These are phyloP conservation scores for Puccinia novopanici DNA, from an alignment of 1,284 basidiomycete genomes.

Conservation along the genomic window DNA sequence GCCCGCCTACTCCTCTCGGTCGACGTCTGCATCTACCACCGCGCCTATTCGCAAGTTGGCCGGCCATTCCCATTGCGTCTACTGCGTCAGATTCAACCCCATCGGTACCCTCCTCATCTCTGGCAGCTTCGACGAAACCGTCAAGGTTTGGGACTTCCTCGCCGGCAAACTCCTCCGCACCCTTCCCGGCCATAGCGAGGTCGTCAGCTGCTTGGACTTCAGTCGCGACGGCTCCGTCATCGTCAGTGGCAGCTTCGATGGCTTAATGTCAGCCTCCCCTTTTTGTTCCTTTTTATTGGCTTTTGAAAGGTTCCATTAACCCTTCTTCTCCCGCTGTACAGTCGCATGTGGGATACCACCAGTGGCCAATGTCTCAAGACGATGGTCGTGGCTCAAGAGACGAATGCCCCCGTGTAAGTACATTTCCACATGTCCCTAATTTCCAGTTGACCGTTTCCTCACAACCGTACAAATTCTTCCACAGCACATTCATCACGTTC, in stretches of 20 bases:
- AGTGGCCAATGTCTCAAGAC: constrained; percentile 97
- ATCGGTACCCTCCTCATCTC: constrained; percentile 84
- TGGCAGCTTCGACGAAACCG: constrained; percentile 91
- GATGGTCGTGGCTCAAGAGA: constrained; percentile 76
- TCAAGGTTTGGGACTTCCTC: constrained; percentile 91
- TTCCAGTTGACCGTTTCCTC: background rate
- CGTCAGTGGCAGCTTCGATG: constrained; percentile 91
- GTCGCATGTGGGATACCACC: constrained; percentile 93
- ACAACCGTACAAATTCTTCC: background rate
- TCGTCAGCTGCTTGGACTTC: constrained; percentile 88
- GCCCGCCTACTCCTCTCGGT: constrained; percentile 69
- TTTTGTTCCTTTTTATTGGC: background rate
- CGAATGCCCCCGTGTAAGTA: constrained; percentile 78
- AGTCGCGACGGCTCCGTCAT: constrained; percentile 92
- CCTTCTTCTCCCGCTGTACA: too few relatives aligned
- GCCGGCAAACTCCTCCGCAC: constrained; percentile 76
- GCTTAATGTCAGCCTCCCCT: constrained; percentile 62
- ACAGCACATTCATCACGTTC: constrained; percentile 78
- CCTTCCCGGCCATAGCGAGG: constrained; percentile 92
- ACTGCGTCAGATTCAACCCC: constrained; percentile 87
- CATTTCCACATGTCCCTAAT: background rate
- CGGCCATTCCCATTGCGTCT: constrained; percentile 90
- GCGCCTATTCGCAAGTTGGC: constrained; percentile 63
- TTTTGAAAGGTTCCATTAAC: too few relatives aligned
- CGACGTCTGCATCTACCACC: constrained; percentile 58